Evolutionary conservation across 2,329 filamentous ascomycete genomes (phyloP), one percentile per base, ranked within the genome.

Genomic region (Alternaria longipes): DNA sequence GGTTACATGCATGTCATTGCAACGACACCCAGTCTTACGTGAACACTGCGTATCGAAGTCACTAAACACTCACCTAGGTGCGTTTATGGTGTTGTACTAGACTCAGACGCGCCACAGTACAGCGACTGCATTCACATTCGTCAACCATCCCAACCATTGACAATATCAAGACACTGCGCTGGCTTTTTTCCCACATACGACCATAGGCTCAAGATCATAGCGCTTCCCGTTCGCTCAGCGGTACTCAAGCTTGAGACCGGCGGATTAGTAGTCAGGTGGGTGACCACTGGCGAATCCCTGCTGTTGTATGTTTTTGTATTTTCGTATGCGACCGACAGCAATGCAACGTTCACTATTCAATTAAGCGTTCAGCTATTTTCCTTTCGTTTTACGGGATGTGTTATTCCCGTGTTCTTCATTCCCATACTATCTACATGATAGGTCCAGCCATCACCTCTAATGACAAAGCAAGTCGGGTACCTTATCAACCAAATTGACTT

Each of bases 251-350:
- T 36, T 45, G 36, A 32, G 24, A 63, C 41, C 46, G 55, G 51
- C 41, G 26, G 44, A 54, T 28, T 44, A 64, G 59, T 64, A 64
- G 34, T 57, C 46, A 22, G 54, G 40, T 63, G 34, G 60, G 56
- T 63, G 45, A 63, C 50, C 56, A 55, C 46, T 38, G 24, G 56
- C 36, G 53, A 63, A 60, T 42, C 45, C 50, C 50, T 49, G 56
- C 56, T 63, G 54, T 60, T 59, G 54, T 63, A 63, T 65, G 60
- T 58, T 55, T 24, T 20, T 40, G 46, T 3, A 16, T 60, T 57
- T 60, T 60, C 50, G 46, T 26, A 5, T 16, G n/a, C 36, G 5
- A 54, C 14, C 24, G 9, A 45, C 22, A 28, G 42, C 16, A n/a
- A 45, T 45, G 24, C 8, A 50, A 24, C 24, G 1, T 0, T 14